phyloP scores from a whole-genome alignment of 2,329 filamentous ascomycete species.

The Uncinocarpus reesii region DNA sequence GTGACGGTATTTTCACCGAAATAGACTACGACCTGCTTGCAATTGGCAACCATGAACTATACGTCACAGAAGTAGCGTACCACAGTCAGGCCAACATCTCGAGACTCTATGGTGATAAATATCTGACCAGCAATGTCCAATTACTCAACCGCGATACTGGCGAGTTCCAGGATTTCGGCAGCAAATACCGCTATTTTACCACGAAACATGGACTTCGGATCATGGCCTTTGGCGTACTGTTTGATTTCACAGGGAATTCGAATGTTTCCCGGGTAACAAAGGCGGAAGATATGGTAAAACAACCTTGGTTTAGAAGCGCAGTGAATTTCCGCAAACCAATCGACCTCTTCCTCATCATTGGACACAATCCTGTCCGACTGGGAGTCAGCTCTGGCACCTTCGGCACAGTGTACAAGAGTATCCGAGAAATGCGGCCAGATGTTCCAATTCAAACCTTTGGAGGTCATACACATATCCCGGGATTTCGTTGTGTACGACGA shows the following conservation, averaged over 20 bases:
- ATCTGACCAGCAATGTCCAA: slow-evolving; percentile 46
- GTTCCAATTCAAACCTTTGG: slow-evolving; percentile 57
- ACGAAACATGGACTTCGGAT: slow-evolving; percentile 42
- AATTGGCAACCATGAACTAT: slow-evolving; percentile 56
- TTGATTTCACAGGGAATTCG: slow-evolving; percentile 47
- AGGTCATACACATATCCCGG: slow-evolving; percentile 54
- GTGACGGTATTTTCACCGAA: slow-evolving; percentile 44
- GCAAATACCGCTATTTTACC: slow-evolving; percentile 42
- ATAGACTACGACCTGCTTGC: slow-evolving; percentile 46
- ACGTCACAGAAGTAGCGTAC: slow-evolving; percentile 52
- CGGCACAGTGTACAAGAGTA: slow-evolving; percentile 46
- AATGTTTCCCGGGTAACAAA: slow-evolving; percentile 53
- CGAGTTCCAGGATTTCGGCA: slow-evolving; percentile 38
- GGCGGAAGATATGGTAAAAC: slow-evolving; percentile 42
- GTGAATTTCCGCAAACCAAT: slow-evolving; percentile 47
- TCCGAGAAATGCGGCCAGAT: slow-evolving; percentile 46
- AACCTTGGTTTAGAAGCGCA: slow-evolving; percentile 52
- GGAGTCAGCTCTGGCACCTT: slow-evolving; percentile 36
- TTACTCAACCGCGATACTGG: slow-evolving; percentile 37
- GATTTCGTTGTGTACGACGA: slow-evolving; percentile 57
- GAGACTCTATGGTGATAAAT: slow-evolving; percentile 46
- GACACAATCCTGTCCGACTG: slow-evolving; percentile 51
- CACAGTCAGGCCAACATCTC: slow-evolving; percentile 52
- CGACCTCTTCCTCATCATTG: slow-evolving; percentile 54
- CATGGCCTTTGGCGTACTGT: slow-evolving; percentile 45